phyloP scores from a whole-genome alignment of 2,329 filamentous ascomycete species.

The Talaromyces sp. region DNA sequence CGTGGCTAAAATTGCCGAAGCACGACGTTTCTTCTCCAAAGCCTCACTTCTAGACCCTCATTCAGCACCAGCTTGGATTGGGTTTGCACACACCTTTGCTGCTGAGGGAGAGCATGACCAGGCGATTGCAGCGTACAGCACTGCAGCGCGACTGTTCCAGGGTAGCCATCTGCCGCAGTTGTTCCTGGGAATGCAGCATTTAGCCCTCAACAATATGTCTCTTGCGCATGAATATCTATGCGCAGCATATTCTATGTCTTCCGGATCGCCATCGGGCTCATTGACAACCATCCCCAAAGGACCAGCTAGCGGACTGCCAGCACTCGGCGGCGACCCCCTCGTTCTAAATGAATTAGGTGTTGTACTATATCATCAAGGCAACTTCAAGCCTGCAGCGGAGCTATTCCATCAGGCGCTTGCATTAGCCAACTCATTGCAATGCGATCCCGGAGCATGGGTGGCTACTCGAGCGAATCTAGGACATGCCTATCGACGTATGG shows the following conservation, averaged over 20 bases:
- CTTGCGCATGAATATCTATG: slow-evolving; percentile 92
- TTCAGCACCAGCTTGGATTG: slow-evolving; percentile 97
- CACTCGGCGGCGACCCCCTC: slow-evolving; percentile 64
- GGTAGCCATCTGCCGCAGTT: slow-evolving; percentile 94
- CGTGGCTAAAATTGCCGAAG: slow-evolving; percentile 86
- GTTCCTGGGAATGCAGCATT: slow-evolving; percentile 97
- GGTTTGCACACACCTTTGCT: slow-evolving; percentile 96
- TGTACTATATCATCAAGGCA: slow-evolving; percentile 89
- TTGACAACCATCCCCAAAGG: slow-evolving; percentile 27
- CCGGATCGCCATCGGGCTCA: slow-evolving; percentile 35
- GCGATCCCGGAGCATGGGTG: slow-evolving; percentile 77
- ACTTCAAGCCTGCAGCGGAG: slow-evolving; percentile 69
- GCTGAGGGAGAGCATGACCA: slow-evolving; percentile 98
- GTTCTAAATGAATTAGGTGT: slow-evolving; percentile 94
- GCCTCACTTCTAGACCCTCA: slow-evolving; percentile 96
- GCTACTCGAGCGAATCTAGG: slow-evolving; percentile 83
- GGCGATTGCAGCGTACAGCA: slow-evolving; percentile 95
- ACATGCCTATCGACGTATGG: slow-evolving; percentile 75
- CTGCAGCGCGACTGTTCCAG: slow-evolving; percentile 90
- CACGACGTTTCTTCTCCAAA: slow-evolving; percentile 93
- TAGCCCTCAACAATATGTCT: slow-evolving; percentile 90
- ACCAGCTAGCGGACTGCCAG: slow-evolving; percentile 24
- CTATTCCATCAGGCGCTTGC: slow-evolving; percentile 75
- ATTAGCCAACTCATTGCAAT: slow-evolving; percentile 75
- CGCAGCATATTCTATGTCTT: slow-evolving; percentile 68